These are phyloP conservation scores for Davidsoniella neocaledoniae DNA, from an alignment of 2,329 filamentous ascomycete species.

Conservation along the genomic window DNA sequence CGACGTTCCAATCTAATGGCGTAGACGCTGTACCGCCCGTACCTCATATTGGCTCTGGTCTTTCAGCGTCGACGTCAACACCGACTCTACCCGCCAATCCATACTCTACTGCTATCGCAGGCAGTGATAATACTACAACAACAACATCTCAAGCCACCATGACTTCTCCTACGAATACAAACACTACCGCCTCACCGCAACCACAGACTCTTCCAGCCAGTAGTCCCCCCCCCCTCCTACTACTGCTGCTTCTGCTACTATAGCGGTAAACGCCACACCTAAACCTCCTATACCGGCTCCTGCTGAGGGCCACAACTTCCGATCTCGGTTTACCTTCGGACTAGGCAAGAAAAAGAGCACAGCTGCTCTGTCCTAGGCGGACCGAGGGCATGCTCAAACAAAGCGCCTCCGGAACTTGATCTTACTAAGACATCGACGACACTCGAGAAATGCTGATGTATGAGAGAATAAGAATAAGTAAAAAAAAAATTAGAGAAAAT, in stretches of 20 bases:
- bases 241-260: background rate
- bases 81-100: background rate
- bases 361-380: slow-evolving; percentile 17
- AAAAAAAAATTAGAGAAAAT: too few relatives aligned
- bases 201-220: background rate
- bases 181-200: too few relatives aligned
- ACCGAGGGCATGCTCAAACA: slow-evolving; percentile 3
- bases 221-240: background rate
- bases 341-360: slow-evolving; percentile 49
- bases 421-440: too few relatives aligned
- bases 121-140: background rate
- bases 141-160: background rate
- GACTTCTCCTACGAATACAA: background rate
- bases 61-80: background rate
- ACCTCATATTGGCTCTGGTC: background rate
- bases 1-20: background rate
- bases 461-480: background rate
- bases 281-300: too few relatives aligned
- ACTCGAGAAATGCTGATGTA: background rate
- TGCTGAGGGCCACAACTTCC: slow-evolving; percentile 18
- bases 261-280: slow-evolving; percentile 11
- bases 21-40: background rate
- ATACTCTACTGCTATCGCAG: background rate
- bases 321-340: slow-evolving; percentile 43
- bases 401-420: background rate